Conservation (phyloP, 1,284 basidiomycete species). For the Cystobasidium sp. region DNA sequence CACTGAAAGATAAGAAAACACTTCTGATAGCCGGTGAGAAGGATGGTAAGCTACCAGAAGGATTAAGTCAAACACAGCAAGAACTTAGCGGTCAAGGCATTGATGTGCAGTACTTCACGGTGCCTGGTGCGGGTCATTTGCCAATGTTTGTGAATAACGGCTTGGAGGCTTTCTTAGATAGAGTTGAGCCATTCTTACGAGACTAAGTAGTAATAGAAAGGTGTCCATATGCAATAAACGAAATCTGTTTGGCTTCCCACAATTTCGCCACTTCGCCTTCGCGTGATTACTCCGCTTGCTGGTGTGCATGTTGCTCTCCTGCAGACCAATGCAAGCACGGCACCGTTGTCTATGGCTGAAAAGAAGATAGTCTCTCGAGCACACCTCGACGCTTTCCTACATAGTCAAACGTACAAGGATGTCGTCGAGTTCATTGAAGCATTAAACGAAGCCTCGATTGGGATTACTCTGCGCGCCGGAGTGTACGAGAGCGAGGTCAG, state of each 20-base stretch:
- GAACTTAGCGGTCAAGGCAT: conserved; percentile 54
- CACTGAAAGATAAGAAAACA: conserved; percentile 53
- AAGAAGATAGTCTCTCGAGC: conserved; percentile 80
- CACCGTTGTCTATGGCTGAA: conserved; percentile 17
- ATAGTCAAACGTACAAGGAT: conserved; percentile 71
- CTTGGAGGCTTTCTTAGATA: conserved; percentile 53
- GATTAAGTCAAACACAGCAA: conserved; percentile 54
- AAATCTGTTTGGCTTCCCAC: neutral
- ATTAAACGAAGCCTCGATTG: conserved; percentile 77
- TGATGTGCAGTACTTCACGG: conserved; percentile 53
- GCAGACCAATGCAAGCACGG: neutral
- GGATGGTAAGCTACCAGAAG: conserved; percentile 58
- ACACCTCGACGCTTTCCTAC: conserved; percentile 82
- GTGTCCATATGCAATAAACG: neutral
- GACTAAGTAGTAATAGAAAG: conserved; percentile 3
- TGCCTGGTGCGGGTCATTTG: conserved; percentile 58
- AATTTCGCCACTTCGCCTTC: neutral
- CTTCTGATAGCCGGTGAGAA: conserved; percentile 58
- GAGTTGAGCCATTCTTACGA: conserved; percentile 45
- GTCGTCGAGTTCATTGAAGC: conserved; percentile 74
- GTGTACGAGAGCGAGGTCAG: conserved; percentile 67
- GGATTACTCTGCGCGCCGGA: conserved; percentile 73
- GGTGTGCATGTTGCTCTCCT: neutral
- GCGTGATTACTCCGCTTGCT: neutral
- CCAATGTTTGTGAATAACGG: conserved; percentile 58